Conservation (phyloP, 352 stramenopile genomes). For the Phytophthora pini region DNA sequence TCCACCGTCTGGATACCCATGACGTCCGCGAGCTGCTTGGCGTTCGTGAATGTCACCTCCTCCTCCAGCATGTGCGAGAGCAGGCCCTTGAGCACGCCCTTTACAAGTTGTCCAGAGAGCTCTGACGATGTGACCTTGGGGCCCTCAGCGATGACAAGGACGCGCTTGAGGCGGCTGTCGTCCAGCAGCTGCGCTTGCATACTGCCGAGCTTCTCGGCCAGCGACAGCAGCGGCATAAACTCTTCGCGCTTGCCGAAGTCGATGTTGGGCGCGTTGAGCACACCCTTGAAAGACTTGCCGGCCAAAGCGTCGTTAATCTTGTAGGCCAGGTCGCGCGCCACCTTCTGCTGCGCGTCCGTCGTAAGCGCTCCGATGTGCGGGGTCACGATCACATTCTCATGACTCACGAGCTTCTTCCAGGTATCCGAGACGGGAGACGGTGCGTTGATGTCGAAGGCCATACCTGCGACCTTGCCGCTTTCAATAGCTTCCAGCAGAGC, state of each 20-base stretch:
- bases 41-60: constrained; percentile 92
- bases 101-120: constrained; percentile 85
- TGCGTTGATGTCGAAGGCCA: constrained; percentile 80
- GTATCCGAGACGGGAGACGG: constrained; percentile 50
- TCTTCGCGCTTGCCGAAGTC: constrained; percentile 84
- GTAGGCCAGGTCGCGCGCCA: constrained; percentile 90
- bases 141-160: constrained; percentile 83
- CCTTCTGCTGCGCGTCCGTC: constrained; percentile 93
- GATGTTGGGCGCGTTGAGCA: constrained; percentile 96
- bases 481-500: constrained; percentile 91
- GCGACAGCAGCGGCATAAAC: constrained; percentile 85
- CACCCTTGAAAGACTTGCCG: constrained; percentile 92
- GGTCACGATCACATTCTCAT: constrained; percentile 93
- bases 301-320: constrained; percentile 94
- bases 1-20: constrained; percentile 92
- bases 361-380: constrained; percentile 96
- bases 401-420: constrained; percentile 83
- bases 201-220: constrained; percentile 92
- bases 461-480: constrained; percentile 74
- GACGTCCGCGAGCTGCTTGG: constrained; percentile 82
- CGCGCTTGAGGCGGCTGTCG: constrained; percentile 65
- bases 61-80: constrained; percentile 92
- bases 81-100: constrained; percentile 91
- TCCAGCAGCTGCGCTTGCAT: constrained; percentile 89
- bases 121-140: constrained; percentile 83